Percentiles rank a stretch among this genome's conserved stretches.
Evolutionary conservation across 805 yeast genomes (phyloP).

Genomic region (Monosporozyma aquatica): DNA sequence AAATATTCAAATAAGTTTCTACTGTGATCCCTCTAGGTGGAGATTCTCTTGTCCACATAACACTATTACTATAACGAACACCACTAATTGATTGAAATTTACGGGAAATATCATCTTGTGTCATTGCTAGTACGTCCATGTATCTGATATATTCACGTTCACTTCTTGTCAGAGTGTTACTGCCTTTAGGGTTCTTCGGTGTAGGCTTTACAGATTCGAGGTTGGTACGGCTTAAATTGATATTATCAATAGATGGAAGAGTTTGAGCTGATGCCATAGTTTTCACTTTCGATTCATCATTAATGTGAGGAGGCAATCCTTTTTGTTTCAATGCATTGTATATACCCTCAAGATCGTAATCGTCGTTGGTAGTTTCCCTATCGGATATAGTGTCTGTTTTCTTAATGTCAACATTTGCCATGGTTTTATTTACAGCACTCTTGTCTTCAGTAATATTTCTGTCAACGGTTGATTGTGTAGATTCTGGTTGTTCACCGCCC

Average conservation of each 20-base stretch:
- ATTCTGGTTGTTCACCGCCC: no score
- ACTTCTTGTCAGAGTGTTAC: neutral
- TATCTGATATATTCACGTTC: neutral
- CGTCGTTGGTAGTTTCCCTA: neutral
- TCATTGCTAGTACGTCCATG: neutral
- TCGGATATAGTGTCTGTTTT: no score
- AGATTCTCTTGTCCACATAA: constrained; percentile 4
- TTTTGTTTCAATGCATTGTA: neutral
- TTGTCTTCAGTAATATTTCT: no score
- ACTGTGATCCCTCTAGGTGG: neutral
- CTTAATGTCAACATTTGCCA: no score
- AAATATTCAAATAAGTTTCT: constrained; percentile 2
- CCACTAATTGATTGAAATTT: neutral
- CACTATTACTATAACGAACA: neutral
- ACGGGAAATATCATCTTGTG: neutral
- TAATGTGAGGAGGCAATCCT: neutral
- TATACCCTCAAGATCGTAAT: neutral
- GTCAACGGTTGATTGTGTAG: no score
- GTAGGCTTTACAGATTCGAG: no score
- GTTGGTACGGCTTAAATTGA: no score
- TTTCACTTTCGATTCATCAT: neutral
- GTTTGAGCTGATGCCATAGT: neutral
- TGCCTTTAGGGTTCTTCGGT: no score
- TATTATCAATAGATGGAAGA: no score
- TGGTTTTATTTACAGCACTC: no score